Evolutionary conservation across 495 filamentous ascomycete species (phyloP), one percentile per base, ranked within the genome.

Genomic region (Bryoglossum gracile): DNA sequence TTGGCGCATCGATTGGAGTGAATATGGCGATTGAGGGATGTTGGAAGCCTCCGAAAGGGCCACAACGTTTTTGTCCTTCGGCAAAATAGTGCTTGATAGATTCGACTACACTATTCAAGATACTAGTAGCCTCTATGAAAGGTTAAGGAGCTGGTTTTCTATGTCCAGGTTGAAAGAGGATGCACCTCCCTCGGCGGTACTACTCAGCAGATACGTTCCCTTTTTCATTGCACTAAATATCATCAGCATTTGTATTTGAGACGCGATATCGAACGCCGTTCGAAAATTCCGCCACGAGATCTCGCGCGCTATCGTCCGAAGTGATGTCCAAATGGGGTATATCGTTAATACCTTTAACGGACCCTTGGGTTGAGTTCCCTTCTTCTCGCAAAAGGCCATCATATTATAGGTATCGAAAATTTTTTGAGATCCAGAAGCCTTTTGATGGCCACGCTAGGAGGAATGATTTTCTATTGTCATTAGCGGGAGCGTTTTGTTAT

Each of bases 401-500:
- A 42, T 42, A 23, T 42, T 42, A 23, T 25, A 42, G 38, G 38
- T 42, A 42, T 42, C 25, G 22, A 21, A 42, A 42, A 23, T 23
- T 42, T 3, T 3, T 42, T 23, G 38, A 42, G 22, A 18, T 42
- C 21, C n/a, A 19, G 8, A 42, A 18, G 6, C 38, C 38, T n/a
- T 42, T 23, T 4, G 25, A 23, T 42, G 38, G 38, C 38, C 38
- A 42, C 14, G 38, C 19, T 26, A 23, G 19, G 6, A 23, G 38
- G 19, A 18, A 42, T 23, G 38, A 23, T 22, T 23, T 42, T 9
- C 13, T n/a, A 6, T 42, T n/a, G n/a, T n/a, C n/a, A n/a, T n/a
- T n/a, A n/a, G n/a, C n/a, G n/a, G n/a, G n/a, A n/a, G n/a, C n/a
- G n/a, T n/a, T n/a, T n/a, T n/a, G n/a, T n/a, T n/a, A n/a, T n/a